Conservation (phyloP, 2,329 filamentous ascomycete genomes). For the Tetracladium maxilliforme region DNA sequence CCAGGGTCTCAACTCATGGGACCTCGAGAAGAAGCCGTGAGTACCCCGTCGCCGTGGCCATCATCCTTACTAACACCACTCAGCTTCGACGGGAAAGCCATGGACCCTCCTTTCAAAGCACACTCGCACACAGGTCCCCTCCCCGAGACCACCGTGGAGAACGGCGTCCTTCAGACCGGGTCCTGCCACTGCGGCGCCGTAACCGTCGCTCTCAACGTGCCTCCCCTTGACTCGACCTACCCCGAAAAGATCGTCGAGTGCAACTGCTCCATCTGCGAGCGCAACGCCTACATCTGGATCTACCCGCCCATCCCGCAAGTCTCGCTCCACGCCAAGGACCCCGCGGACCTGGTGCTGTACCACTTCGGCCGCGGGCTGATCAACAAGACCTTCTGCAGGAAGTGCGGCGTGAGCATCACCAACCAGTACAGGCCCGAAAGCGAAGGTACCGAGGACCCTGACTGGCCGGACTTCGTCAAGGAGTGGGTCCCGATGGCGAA, state of each 20-base stretch:
- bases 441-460: slow-evolving; percentile 20
- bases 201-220: slow-evolving; percentile 32
- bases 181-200: slow-evolving; percentile 41
- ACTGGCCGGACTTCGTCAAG: slow-evolving; percentile 13
- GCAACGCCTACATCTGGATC: slow-evolving; percentile 27
- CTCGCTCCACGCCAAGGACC: slow-evolving; percentile 26
- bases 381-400: slow-evolving; percentile 30
- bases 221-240: slow-evolving; percentile 31
- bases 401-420: slow-evolving; percentile 27
- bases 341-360: slow-evolving; percentile 24
- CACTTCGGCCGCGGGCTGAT: slow-evolving; percentile 15
- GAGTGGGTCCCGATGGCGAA: slow-evolving; percentile 6
- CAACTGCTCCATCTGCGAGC: slow-evolving; percentile 52
- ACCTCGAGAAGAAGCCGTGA: no score
- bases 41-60: no score
- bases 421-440: slow-evolving; percentile 15
- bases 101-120: no score
- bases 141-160: slow-evolving; percentile 18
- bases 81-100: no score
- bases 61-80: no score
- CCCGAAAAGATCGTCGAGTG: slow-evolving; percentile 35
- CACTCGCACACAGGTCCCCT: not conserved
- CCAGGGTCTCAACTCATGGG: no score
- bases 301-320: slow-evolving; percentile 12
- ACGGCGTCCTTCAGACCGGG: slow-evolving; percentile 27